A percentile compares a stretch with the other conserved stretches of the same genome.
Conservation (phyloP, 768 basidiomycete genomes). For the Coprinopsis strossmayeri region DNA sequence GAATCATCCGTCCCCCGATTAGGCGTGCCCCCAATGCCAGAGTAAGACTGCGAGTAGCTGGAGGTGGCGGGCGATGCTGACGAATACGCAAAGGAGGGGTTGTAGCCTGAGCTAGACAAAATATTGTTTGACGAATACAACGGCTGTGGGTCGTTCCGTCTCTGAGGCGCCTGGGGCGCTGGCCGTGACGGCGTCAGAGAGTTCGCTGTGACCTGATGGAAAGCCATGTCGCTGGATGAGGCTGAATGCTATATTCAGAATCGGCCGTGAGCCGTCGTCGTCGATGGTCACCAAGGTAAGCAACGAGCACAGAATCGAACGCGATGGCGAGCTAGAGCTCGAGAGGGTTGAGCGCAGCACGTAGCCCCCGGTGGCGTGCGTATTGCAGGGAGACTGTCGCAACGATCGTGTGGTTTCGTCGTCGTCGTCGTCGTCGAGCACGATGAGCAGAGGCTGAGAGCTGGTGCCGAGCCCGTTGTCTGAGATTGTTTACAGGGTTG, state of each 20-base stretch:
- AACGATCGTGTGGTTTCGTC: slow-evolving; percentile 3
- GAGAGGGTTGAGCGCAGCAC: not conserved
- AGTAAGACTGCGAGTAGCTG: slow-evolving; percentile 65
- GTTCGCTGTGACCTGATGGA: slow-evolving; percentile 34
- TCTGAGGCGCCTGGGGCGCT: slow-evolving; percentile 63
- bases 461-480: slow-evolving; percentile 5
- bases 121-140: slow-evolving; percentile 32
- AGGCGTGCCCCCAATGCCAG: slow-evolving; percentile 79
- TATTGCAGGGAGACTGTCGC: not conserved
- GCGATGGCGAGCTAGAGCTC: not conserved
- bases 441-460: not conserved
- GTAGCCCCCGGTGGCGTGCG: not conserved
- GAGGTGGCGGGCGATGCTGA: slow-evolving; percentile 37
- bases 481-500: slow-evolving; percentile 10
- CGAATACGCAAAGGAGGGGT: slow-evolving; percentile 40
- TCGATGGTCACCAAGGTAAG: slow-evolving; percentile 2
- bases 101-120: slow-evolving; percentile 52
- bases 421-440: slow-evolving; percentile 10
- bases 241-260: not conserved
- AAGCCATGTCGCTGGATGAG: slow-evolving; percentile 23
- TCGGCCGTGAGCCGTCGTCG: not conserved
- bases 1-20: slow-evolving; percentile 37
- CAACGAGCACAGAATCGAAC: not conserved
- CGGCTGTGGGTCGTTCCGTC: slow-evolving; percentile 35
- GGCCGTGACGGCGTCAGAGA: slow-evolving; percentile 75